phyloP scores from a whole-genome alignment of 2,329 filamentous ascomycete species.

The Arthrobotrys sphaeroides region DNA sequence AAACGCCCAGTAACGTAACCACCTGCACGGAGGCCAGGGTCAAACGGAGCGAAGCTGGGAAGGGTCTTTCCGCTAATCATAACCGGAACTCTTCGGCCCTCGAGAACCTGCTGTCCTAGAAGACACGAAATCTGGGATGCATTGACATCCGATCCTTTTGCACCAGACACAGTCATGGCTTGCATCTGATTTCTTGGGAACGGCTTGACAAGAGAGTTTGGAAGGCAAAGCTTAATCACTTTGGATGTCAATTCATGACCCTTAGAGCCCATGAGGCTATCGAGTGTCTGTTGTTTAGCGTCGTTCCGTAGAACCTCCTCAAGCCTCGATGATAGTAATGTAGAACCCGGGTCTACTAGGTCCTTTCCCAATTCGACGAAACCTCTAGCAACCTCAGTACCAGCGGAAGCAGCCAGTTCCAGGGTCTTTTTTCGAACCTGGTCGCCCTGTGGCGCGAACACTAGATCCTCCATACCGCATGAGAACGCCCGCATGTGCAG shows the following conservation, averaged over 20 bases:
- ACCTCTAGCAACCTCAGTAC: conserved; percentile 80
- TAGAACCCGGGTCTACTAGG: conserved; percentile 69
- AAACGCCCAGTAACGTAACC: conserved; percentile 96
- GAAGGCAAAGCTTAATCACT: conserved; percentile 82
- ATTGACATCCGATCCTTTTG: conserved; percentile 92
- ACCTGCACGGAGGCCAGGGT: conserved; percentile 86
- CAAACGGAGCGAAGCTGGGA: conserved; percentile 91
- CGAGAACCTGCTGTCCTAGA: conserved; percentile 92
- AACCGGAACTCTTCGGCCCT: conserved; percentile 90
- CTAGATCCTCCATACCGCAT: conserved; percentile 95
- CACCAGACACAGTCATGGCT: conserved; percentile 95
- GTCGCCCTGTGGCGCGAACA: conserved; percentile 83
- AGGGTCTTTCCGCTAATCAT: conserved; percentile 98
- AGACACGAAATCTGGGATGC: conserved; percentile 98
- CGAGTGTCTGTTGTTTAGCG: conserved; percentile 87
- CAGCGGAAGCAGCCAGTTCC: conserved; percentile 72
- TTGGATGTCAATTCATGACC: conserved; percentile 76
- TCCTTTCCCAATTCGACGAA: conserved; percentile 84
- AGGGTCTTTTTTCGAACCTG: conserved; percentile 74
- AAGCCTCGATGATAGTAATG: conserved; percentile 77
- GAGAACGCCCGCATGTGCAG: conserved; percentile 94
- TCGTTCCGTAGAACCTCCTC: conserved; percentile 93
- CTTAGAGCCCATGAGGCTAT: conserved; percentile 80
- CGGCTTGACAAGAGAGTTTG: conserved; percentile 82
- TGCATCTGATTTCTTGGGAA: conserved; percentile 99